Percentiles rank a stretch among this genome's conserved stretches.
phyloP scores from a whole-genome alignment of 78 protist genomes.

The Speleostelium caveatum region DNA sequence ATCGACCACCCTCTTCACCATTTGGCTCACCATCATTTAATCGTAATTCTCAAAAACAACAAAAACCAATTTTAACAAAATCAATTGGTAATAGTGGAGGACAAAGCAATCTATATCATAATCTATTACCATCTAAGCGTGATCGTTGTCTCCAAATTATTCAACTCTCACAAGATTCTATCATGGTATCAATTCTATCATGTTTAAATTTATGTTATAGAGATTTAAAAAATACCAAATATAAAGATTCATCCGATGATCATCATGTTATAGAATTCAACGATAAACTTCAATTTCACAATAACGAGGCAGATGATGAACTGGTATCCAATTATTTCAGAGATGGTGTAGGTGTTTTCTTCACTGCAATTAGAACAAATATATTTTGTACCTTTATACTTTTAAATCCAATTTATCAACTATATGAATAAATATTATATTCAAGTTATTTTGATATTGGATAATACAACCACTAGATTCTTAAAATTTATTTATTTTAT shows the following conservation, averaged over 20 bases:
- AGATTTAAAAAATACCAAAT: conserved; percentile 6
- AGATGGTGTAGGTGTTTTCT: conserved; percentile 29
- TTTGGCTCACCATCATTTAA: conserved; percentile 1
- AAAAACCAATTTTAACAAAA: background rate
- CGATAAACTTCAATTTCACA: background rate
- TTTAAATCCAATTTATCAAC: conserved; percentile 30
- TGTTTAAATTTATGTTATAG: conserved; percentile 8
- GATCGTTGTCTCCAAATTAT: conserved; percentile 40
- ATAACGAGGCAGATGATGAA: conserved; percentile 7
- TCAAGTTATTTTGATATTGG: no score
- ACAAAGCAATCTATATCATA: background rate
- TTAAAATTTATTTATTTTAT: no score
- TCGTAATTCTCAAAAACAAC: background rate
- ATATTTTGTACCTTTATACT: conserved; percentile 37
- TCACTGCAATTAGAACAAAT: conserved; percentile 38
- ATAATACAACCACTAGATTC: no score
- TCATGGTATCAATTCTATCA: conserved; percentile 40
- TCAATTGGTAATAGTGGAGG: background rate
- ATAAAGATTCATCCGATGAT: background rate
- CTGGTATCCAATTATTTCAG: conserved; percentile 4
- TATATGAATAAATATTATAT: no score
- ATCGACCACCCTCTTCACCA: conserved; percentile 15
- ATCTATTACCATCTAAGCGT: background rate
- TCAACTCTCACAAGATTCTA: conserved; percentile 47
- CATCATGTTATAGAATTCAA: background rate